Conservation (phyloP, 306 rosid genomes). For the Senna tora region DNA sequence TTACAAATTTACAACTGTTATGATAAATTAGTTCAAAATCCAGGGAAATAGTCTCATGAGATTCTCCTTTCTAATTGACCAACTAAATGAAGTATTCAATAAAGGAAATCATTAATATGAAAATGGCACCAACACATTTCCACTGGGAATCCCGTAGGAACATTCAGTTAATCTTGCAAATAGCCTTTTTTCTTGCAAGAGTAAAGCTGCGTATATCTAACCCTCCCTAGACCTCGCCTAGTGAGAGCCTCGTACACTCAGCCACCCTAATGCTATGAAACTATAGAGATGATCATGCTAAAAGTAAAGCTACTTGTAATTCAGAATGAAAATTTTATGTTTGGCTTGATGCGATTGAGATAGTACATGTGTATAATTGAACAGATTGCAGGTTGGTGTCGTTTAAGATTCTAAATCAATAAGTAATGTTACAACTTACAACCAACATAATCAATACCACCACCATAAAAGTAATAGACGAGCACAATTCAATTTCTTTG, state of each 20-base stretch:
- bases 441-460: neutral
- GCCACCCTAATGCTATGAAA: too few species aligned
- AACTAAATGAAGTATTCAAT: neutral
- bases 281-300: neutral
- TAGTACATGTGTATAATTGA: neutral
- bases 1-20: constrained; percentile 18
- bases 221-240: too few species aligned
- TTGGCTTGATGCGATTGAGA: neutral
- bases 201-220: too few species aligned
- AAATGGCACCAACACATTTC: neutral
- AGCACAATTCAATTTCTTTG: too few species aligned
- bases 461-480: too few species aligned
- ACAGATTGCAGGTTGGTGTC: too few species aligned
- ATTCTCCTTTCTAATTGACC: too few species aligned
- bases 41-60: neutral
- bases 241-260: too few species aligned
- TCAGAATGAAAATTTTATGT: neutral
- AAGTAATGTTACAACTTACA: neutral
- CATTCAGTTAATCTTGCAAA: too few species aligned
- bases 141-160: neutral
- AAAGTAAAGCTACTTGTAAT: neutral
- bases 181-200: too few species aligned
- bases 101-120: neutral
- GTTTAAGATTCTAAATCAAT: too few species aligned
- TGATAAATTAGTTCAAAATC: neutral